These are phyloP conservation scores for Cryptosporidium xiaoi DNA, from an alignment of 169 alveolate genomes.

Conservation along the genomic window DNA sequence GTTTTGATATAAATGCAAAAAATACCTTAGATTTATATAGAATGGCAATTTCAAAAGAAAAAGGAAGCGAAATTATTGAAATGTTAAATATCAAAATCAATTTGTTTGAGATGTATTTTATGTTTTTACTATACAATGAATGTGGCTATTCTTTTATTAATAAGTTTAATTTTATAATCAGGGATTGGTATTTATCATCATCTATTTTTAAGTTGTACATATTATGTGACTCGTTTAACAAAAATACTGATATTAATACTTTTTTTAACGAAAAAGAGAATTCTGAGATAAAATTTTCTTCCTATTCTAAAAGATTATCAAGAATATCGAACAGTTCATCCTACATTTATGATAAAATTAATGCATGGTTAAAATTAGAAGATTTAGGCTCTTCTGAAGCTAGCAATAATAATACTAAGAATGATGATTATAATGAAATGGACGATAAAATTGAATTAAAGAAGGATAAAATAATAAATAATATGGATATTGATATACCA, in stretches of 20 bases:
- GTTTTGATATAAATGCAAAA: constrained; percentile 13
- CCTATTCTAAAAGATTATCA: constrained; percentile 6
- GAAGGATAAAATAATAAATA: constrained; percentile 4
- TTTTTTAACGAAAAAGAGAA: background rate
- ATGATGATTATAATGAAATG: background rate
- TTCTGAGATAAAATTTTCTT: background rate
- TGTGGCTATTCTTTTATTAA: constrained; percentile 55
- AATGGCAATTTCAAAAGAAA: background rate
- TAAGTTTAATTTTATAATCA: constrained; percentile 41
- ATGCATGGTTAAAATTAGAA: constrained; percentile 48
- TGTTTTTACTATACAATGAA: constrained; percentile 51
- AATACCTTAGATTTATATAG: constrained; percentile 1
- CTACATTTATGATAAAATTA: constrained; percentile 8
- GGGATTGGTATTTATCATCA: constrained; percentile 30
- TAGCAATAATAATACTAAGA: too few relatives aligned
- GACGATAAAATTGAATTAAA: background rate
- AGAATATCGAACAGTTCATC: background rate
- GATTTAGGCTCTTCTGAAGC: background rate
- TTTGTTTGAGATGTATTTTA: constrained; percentile 39
- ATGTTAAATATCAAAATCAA: constrained; percentile 13
- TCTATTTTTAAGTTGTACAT: constrained; percentile 53
- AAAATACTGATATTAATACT: too few relatives aligned
- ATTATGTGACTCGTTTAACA: background rate
- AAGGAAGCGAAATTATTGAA: constrained; percentile 14
- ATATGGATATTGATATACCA: constrained; percentile 13